Percentiles rank a stretch among this genome's conserved stretches.
Evolutionary conservation across 1,139 yeast species (phyloP).

Genomic region (Magnusiomyces suaveolens): DNA sequence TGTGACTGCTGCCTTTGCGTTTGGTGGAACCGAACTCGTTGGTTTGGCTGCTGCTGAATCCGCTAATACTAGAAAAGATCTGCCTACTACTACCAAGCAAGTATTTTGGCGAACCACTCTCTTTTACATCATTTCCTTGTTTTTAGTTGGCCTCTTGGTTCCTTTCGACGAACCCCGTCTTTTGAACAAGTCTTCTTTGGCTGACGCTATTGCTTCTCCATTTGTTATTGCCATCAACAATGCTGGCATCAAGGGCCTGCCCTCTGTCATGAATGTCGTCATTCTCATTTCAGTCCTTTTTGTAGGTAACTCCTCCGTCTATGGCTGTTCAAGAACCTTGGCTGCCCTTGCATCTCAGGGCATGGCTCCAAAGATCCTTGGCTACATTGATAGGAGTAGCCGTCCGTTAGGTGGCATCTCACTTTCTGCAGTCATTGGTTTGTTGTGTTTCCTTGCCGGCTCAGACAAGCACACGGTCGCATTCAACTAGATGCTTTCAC

Average conservation of each 20-base stretch:
- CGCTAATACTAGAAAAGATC: slow-evolving; percentile 53
- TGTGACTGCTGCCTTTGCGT: slow-evolving; percentile 77
- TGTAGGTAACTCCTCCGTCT: slow-evolving; percentile 68
- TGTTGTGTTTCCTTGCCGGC: slow-evolving; percentile 57
- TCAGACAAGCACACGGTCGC: slow-evolving; percentile 63
- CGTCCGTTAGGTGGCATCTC: slow-evolving; percentile 65
- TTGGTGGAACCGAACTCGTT: slow-evolving; percentile 71
- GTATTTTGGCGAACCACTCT: slow-evolving; percentile 64
- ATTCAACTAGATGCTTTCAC: slow-evolving; percentile 70
- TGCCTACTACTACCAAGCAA: slow-evolving; percentile 59
- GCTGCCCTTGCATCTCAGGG: slow-evolving; percentile 77
- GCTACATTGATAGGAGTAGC: slow-evolving; percentile 65
- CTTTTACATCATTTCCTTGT: slow-evolving; percentile 52
- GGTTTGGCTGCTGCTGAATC: slow-evolving; percentile 83
- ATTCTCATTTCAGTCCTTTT: slow-evolving; percentile 59
- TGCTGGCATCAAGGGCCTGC: slow-evolving; percentile 52
- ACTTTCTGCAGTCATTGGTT: slow-evolving; percentile 49
- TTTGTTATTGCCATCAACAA: slow-evolving; percentile 58
- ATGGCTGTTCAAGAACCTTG: slow-evolving; percentile 72
- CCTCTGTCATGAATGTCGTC: slow-evolving; percentile 64
- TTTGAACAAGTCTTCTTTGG: slow-evolving; percentile 35
- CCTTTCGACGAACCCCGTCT: slow-evolving; percentile 49
- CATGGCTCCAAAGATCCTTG: slow-evolving; percentile 62
- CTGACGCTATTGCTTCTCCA: slow-evolving; percentile 58
- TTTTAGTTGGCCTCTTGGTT: slow-evolving; percentile 54